Base-by-base conservation (phyloP, 257 asterid genomes). In the Gardenia jasminoides region DNA sequence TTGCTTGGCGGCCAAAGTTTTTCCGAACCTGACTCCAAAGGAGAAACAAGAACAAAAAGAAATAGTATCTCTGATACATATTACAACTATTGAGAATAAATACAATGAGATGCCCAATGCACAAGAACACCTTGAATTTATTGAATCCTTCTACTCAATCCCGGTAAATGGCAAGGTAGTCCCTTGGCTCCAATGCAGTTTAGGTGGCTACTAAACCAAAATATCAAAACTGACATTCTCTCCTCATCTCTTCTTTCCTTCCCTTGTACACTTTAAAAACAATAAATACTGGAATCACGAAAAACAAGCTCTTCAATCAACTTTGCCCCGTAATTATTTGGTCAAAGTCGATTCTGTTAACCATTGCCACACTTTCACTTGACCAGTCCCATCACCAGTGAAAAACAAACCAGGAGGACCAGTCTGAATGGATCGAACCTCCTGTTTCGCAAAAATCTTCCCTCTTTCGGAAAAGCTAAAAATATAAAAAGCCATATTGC, bases 331-430 rank as follows among this genome's bases (percentile, higher is more conserved):
- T n/a, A 71, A 79, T 88, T 84, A 85, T 56, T 44, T 41, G 1
- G 89, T 71, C 26, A 89, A 24, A 62, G 82, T 81, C 69, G 93
- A 85, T 76, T 92, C 92, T 2, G 89, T 71, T 24, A 84, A 82
- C 97, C 99, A 96, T 71, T 87, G 87, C 99, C 99, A 96, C 30
- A 96, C 99, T 83, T 88, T 84, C 64, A 96, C 92, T 82, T 84
- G 91, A 68, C 99, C 99, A 8, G 94, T 87, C 69, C 97, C 99
- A 30, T 96, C 98, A 3, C 99, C 98, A 0, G 98, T 91, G 83
- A 96, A 96, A 82, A 96, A 96, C 84, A 93, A 86, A 74, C 98
- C 93, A 33, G 91, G 88, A 0, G 97, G 98, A 20, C 99, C 99
- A 41, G 83, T 79, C 81, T 93, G 97, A 74, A 96, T 87, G 78